Percentiles rank a stretch among this genome's conserved stretches.
phyloP scores from a whole-genome alignment of 2,329 filamentous ascomycete genomes.

The Fusarium praegraminearum region DNA sequence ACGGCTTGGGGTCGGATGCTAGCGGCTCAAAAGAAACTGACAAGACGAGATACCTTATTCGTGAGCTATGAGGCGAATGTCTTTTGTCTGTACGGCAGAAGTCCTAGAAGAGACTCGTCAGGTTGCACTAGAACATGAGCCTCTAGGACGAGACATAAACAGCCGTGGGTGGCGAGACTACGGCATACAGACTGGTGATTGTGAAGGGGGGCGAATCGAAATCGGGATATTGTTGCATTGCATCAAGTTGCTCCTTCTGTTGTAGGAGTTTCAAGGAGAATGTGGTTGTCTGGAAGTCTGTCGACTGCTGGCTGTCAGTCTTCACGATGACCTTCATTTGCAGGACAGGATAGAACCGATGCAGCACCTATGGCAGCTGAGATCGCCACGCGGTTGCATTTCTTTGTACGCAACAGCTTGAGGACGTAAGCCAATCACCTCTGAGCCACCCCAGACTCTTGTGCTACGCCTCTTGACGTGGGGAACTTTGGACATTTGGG shows the following conservation, averaged over 20 bases:
- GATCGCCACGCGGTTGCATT: slow-evolving; percentile 29
- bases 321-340: slow-evolving; percentile 19
- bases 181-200: slow-evolving; percentile 21
- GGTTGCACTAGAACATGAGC: slow-evolving; percentile 32
- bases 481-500: slow-evolving; percentile 12
- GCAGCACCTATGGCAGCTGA: slow-evolving; percentile 21
- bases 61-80: slow-evolving; percentile 2
- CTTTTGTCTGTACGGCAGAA: slow-evolving; percentile 2
- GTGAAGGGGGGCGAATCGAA: slow-evolving; percentile 21
- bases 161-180: slow-evolving; percentile 35
- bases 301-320: neutral
- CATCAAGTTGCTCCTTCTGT: slow-evolving; percentile 27
- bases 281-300: slow-evolving; percentile 7
- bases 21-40: slow-evolving; percentile 30
- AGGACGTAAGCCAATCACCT: slow-evolving; percentile 15
- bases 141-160: slow-evolving; percentile 13
- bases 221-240: slow-evolving; percentile 38
- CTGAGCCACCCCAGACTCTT: slow-evolving; percentile 14
- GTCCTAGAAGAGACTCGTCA: slow-evolving; percentile 30
- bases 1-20: slow-evolving; percentile 30
- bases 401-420: slow-evolving; percentile 28
- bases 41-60: neutral
- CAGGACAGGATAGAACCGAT: slow-evolving; percentile 6
- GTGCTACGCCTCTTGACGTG: slow-evolving; percentile 22
- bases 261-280: slow-evolving; percentile 12